These are phyloP conservation scores for Exserohilum turcica DNA, from an alignment of 2,329 filamentous ascomycete species.

Conservation along the genomic window DNA sequence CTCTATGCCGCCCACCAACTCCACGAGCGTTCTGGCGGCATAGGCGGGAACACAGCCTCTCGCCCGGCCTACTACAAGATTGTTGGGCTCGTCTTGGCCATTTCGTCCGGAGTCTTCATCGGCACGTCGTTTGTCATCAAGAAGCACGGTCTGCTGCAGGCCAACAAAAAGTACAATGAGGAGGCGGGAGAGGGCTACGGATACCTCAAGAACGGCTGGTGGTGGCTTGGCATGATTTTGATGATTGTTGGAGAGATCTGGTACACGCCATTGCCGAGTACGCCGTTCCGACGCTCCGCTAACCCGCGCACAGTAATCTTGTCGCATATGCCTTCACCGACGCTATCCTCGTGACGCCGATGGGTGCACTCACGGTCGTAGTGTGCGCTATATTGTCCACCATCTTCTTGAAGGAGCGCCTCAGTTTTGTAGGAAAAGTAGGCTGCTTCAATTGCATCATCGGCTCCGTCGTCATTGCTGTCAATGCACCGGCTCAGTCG, in stretches of 20 bases:
- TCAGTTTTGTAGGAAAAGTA: conserved; percentile 95
- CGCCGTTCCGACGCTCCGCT: conserved; percentile 45
- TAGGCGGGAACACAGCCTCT: conserved; percentile 32
- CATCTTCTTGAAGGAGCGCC: conserved; percentile 91
- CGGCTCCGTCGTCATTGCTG: conserved; percentile 88
- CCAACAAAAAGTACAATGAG: conserved; percentile 96
- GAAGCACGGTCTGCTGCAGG: conserved; percentile 86
- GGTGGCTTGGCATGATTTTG: conserved; percentile 94
- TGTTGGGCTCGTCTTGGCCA: conserved; percentile 82
- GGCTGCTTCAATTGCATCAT: conserved; percentile 95
- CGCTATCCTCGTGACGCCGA: conserved; percentile 89
- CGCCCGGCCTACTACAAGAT: conserved; percentile 74
- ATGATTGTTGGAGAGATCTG: conserved; percentile 96
- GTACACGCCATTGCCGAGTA: conserved; percentile 1
- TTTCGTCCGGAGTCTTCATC: conserved; percentile 89
- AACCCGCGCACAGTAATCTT: conserved; percentile 67
- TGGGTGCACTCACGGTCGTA: conserved; percentile 90
- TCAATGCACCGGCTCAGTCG: conserved; percentile 87
- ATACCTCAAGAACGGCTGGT: conserved; percentile 91
- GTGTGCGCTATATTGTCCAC: conserved; percentile 89
- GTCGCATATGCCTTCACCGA: conserved; percentile 97
- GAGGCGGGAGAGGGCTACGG: conserved; percentile 95
- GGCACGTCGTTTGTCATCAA: conserved; percentile 94
- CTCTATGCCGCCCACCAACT: conserved; percentile 51
- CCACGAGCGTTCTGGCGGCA: conserved; percentile 52